Evolutionary conservation across 2,329 filamentous ascomycete species (phyloP).

Genomic region (Fusarium duplospermum): DNA sequence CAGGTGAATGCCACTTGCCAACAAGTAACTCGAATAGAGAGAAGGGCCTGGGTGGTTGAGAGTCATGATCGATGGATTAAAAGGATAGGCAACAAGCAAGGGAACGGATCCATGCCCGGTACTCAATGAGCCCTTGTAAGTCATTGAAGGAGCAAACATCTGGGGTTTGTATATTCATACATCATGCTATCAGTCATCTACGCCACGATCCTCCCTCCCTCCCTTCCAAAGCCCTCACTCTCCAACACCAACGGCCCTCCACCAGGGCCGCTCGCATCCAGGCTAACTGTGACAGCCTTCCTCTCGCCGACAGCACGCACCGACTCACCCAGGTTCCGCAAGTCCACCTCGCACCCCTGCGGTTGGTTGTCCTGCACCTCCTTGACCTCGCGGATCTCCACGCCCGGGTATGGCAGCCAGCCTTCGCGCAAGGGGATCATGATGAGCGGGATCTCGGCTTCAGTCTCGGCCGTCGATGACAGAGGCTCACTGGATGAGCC

Average conservation of each 20-base stretch:
- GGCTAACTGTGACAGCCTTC: slow-evolving; percentile 76
- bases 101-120: not conserved
- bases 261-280: slow-evolving; percentile 74
- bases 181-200: slow-evolving; percentile 28
- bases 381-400: slow-evolving; percentile 79
- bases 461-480: slow-evolving; percentile 61
- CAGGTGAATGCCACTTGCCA: too few relatives aligned
- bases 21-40: too few relatives aligned
- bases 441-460: slow-evolving; percentile 74
- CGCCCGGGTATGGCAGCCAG: slow-evolving; percentile 77
- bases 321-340: slow-evolving; percentile 80
- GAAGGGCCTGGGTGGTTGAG: too few relatives aligned
- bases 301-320: slow-evolving; percentile 80
- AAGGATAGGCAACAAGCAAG: too few relatives aligned
- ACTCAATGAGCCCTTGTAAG: not conserved
- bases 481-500: slow-evolving; percentile 52
- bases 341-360: slow-evolving; percentile 79
- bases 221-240: slow-evolving; percentile 57
- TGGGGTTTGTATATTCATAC: not conserved
- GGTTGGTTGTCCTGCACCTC: slow-evolving; percentile 41
- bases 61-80: too few relatives aligned
- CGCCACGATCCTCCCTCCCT: slow-evolving; percentile 53
- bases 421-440: slow-evolving; percentile 85
- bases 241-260: slow-evolving; percentile 76
- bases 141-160: not conserved